Evolutionary conservation across 2,329 filamentous ascomycete genomes (phyloP).

Genomic region (Diaporthe citrichinensis): DNA sequence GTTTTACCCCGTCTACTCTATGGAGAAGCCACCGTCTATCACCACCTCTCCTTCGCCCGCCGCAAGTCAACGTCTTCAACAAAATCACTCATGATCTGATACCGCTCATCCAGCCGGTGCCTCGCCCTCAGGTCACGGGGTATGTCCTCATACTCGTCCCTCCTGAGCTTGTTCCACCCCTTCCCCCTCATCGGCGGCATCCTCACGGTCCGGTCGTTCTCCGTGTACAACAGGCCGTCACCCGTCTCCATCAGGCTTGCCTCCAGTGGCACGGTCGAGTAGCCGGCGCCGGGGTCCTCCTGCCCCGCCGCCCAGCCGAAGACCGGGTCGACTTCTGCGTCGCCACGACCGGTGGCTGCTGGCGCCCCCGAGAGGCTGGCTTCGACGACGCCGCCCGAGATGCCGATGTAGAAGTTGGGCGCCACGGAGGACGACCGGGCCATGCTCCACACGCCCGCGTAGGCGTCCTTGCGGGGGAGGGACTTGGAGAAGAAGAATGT

Average conservation of each 20-base stretch:
- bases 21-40: not conserved
- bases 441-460: conserved; percentile 60
- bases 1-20: not conserved
- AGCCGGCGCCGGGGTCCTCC: conserved; percentile 40
- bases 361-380: conserved; percentile 50
- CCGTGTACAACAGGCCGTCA: conserved; percentile 44
- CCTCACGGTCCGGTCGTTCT: conserved; percentile 42
- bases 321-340: conserved; percentile 33
- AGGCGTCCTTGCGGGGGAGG: conserved; percentile 42
- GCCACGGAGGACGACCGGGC: conserved; percentile 62
- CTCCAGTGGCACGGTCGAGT: conserved; percentile 42
- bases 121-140: conserved; percentile 35
- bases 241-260: conserved; percentile 48
- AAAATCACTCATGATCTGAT: conserved; percentile 44
- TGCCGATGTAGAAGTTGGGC: conserved; percentile 64
- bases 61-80: not conserved
- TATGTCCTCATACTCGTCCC: conserved; percentile 11
- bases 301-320: conserved; percentile 35
- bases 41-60: conserved; percentile 13
- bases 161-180: conserved; percentile 33
- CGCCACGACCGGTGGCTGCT: not conserved
- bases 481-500: conserved; percentile 59
- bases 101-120: conserved; percentile 47
- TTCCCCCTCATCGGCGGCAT: conserved; percentile 44
- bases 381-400: conserved; percentile 63